phyloP scores from a whole-genome alignment of 208 protist species.

The Trypanosoma theileri region DNA sequence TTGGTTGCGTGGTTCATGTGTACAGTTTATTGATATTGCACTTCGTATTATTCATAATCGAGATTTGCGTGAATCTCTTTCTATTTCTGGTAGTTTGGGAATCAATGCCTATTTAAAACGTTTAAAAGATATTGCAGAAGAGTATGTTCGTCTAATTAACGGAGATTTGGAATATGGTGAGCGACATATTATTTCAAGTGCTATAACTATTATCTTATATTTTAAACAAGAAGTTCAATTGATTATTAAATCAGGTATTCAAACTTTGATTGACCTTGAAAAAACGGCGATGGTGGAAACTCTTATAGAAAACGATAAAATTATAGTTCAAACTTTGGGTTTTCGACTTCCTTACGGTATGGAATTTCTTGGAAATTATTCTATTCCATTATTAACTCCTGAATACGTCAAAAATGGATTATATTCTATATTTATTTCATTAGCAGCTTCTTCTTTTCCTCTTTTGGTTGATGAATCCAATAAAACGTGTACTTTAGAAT shows the following conservation, averaged over 20 bases:
- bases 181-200: slow-evolving; percentile 35
- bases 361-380: slow-evolving; percentile 79
- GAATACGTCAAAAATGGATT: slow-evolving; percentile 35
- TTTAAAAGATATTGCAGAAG: slow-evolving; percentile 47
- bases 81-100: slow-evolving; percentile 45
- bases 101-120: slow-evolving; percentile 56
- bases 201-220: slow-evolving; percentile 60
- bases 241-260: slow-evolving; percentile 45
- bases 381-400: slow-evolving; percentile 43
- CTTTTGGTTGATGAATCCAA: slow-evolving; percentile 15
- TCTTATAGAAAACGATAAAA: slow-evolving; percentile 49
- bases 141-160: slow-evolving; percentile 48
- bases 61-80: slow-evolving; percentile 58
- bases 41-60: slow-evolving; percentile 71
- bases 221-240: slow-evolving; percentile 49
- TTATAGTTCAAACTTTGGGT: slow-evolving; percentile 57
- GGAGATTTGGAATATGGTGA: slow-evolving; percentile 17
- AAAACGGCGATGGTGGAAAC: slow-evolving; percentile 76
- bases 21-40: slow-evolving; percentile 65
- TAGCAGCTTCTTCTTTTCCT: slow-evolving; percentile 25
- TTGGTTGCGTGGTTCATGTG: slow-evolving; percentile 54
- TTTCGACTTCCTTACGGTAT: slow-evolving; percentile 65
- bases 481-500: slow-evolving; percentile 9
- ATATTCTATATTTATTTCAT: slow-evolving; percentile 25
- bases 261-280: slow-evolving; percentile 58